Evolutionary conservation across 2,329 filamentous ascomycete species (phyloP).

Genomic region (Aschersonia sp.): DNA sequence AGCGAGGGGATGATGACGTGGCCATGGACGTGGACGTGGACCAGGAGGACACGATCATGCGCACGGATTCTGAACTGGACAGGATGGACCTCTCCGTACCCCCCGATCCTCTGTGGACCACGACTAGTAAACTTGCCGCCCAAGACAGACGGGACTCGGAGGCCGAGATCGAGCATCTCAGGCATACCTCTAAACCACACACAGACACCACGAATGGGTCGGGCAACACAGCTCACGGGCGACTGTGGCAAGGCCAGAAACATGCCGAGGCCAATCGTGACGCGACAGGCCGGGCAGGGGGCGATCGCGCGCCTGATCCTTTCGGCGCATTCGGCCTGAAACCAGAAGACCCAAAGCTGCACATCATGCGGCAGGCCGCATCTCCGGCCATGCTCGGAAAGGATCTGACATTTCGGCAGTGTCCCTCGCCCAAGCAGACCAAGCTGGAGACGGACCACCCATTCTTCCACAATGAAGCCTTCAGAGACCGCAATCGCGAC

Average conservation of each 20-base stretch:
- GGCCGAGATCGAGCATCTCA: slow-evolving; percentile 8
- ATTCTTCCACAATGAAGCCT: slow-evolving; percentile 30
- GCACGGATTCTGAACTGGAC: slow-evolving; percentile 26
- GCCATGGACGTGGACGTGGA: slow-evolving; percentile 11
- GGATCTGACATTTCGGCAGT: slow-evolving; percentile 68
- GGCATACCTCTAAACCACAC: slow-evolving; percentile 10
- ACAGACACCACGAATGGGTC: too few relatives aligned
- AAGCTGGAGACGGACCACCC: slow-evolving; percentile 68
- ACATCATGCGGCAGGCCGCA: slow-evolving; percentile 34
- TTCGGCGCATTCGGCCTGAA: slow-evolving; percentile 24
- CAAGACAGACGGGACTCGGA: slow-evolving; percentile 14
- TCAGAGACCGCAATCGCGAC: slow-evolving; percentile 36
- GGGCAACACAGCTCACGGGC: slow-evolving; percentile 1
- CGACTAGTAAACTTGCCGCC: slow-evolving; percentile 15
- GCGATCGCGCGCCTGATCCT: slow-evolving; percentile 11
- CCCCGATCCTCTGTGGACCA: slow-evolving; percentile 27
- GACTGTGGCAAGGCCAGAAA: slow-evolving; percentile 5
- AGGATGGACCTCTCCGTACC: slow-evolving; percentile 24
- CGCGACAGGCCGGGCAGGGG: slow-evolving; percentile 1
- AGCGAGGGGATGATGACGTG: slow-evolving; percentile 17
- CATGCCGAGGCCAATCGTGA: neutral
- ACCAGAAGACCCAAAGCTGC: slow-evolving; percentile 24
- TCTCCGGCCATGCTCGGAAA: slow-evolving; percentile 80
- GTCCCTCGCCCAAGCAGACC: slow-evolving; percentile 69
- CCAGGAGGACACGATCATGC: slow-evolving; percentile 12